These are phyloP conservation scores for Zygoascus bituminiphila DNA, from an alignment of 805 yeast species.

Conservation along the genomic window DNA sequence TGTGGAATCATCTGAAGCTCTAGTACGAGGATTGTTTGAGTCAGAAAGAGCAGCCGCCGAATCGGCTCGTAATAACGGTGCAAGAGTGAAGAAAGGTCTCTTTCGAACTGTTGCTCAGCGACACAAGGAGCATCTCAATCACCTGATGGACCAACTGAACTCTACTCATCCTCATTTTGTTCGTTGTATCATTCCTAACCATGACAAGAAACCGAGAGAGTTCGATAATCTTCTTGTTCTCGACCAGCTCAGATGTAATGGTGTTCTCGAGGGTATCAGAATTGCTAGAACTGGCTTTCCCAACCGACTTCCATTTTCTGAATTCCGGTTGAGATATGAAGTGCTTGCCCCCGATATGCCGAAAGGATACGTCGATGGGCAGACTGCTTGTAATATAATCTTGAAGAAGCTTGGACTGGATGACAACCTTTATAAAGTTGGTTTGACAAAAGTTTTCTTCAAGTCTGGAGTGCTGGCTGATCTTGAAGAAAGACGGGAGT, in stretches of 20 bases:
- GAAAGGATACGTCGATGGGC: slow-evolving; percentile 38
- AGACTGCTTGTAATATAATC: slow-evolving; percentile 61
- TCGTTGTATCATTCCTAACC: slow-evolving; percentile 89
- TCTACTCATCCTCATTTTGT: slow-evolving; percentile 94
- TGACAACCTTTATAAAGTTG: slow-evolving; percentile 51
- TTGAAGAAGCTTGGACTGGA: slow-evolving; percentile 57
- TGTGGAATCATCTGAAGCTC: slow-evolving; percentile 45
- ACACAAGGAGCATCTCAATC: slow-evolving; percentile 75
- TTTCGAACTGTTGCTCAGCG: slow-evolving; percentile 78
- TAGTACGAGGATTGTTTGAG: slow-evolving; percentile 50
- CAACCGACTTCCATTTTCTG: slow-evolving; percentile 75
- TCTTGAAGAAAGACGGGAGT: slow-evolving; percentile 70
- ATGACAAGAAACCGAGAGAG: slow-evolving; percentile 55
- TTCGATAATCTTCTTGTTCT: slow-evolving; percentile 73
- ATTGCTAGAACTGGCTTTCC: slow-evolving; percentile 97
- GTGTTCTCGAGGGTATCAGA: slow-evolving; percentile 95
- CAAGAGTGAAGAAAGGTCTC: slow-evolving; percentile 32
- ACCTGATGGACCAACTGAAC: slow-evolving; percentile 62
- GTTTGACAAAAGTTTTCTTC: slow-evolving; percentile 66
- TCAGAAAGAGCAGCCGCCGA: slow-evolving; percentile 26
- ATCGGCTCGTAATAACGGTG: slow-evolving; percentile 21
- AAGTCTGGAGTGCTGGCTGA: slow-evolving; percentile 71
- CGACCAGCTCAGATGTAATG: slow-evolving; percentile 89
- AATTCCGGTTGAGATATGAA: slow-evolving; percentile 67
- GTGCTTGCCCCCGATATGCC: slow-evolving; percentile 49